Evolutionary conservation across 805 yeast genomes (phyloP).

Genomic region (Saturnispora quitensis): DNA sequence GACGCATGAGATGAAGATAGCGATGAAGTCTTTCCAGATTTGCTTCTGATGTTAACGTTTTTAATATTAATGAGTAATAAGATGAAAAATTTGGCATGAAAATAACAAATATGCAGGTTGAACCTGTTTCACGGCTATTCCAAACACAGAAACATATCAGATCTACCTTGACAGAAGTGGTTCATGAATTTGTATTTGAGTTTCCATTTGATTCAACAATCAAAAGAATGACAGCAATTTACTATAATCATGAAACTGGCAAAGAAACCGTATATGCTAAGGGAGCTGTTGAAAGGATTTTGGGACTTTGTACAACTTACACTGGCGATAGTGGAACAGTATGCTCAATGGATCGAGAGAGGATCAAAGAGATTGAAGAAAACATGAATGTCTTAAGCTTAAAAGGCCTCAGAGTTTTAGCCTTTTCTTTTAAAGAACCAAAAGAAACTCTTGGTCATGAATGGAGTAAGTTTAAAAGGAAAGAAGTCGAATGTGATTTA

Average conservation of each 20-base stretch:
- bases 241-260: constrained; percentile 27
- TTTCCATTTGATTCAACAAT: constrained; percentile 69
- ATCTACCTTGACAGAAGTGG: constrained; percentile 32
- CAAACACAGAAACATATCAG: no score
- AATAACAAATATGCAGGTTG: no score
- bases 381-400: constrained; percentile 52
- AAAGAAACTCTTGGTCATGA: constrained; percentile 16
- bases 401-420: constrained; percentile 65
- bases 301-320: constrained; percentile 52
- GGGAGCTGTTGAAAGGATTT: constrained; percentile 70
- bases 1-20: no score
- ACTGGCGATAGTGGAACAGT: constrained; percentile 28
- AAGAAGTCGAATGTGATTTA: constrained; percentile 41
- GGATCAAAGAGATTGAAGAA: constrained; percentile 35
- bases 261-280: constrained; percentile 38
- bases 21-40: no score
- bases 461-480: constrained; percentile 31
- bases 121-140: no score
- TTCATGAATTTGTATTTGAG: constrained; percentile 44
- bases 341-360: constrained; percentile 32
- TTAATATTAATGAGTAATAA: no score
- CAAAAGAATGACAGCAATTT: constrained; percentile 64
- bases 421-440: constrained; percentile 48
- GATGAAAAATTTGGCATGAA: no score
- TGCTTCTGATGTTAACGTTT: no score